Evolutionary conservation across 2,329 filamentous ascomycete species (phyloP), one percentile per base, ranked within the genome.

Genomic region (Pseudogymnoascus sp.): DNA sequence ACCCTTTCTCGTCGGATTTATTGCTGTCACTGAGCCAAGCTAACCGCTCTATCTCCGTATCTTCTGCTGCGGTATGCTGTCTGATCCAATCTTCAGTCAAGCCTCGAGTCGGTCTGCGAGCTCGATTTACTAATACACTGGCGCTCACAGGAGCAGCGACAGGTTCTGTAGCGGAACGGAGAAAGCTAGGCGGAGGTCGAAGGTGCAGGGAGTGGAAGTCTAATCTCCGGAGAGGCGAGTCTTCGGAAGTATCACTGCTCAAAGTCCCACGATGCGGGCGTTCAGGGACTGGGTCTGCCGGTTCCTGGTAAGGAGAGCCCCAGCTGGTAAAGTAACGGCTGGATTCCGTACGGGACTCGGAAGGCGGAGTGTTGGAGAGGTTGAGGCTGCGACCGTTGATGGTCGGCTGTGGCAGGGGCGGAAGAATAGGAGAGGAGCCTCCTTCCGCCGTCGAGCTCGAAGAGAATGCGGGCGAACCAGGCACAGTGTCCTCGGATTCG

Each of bases 31-130:
- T 96, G 69, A 92, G 82, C 92, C 92, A 96, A 76, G 92, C 88
- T 66, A 85, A 86, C 68, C 85, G 85, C 73, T 95, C 90, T 34
- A 83, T 84, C 69, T 86, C 83, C 68, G 82, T 82, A 69, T 88
- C 85, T 68, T 84, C 83, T n/a, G 87, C 71, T 11, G 86, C 48
- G n/a, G 90, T 87, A 72, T 93, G 91, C 67, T 90, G 89, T 66
- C 90, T 88, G 69, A 95, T 92, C 90, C 90, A 93, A 79, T 92
- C 89, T 75, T 93, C 89, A 0, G 89, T 92, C 63, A 93, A 82
- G 65, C 88, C 86, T 68, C 81, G 79, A 14, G 81, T 78, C 64
- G 83, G 80, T 73, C 86, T 78, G 72, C 85, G 77, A 60, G 81
- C 85, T 68, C 85, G 81, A 70, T 87, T 88, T 60, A 83, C 84